Evolutionary conservation across 2,329 filamentous ascomycete genomes (phyloP), one percentile per base, ranked within the genome.

Genomic region (Lomentospora prolificans): DNA sequence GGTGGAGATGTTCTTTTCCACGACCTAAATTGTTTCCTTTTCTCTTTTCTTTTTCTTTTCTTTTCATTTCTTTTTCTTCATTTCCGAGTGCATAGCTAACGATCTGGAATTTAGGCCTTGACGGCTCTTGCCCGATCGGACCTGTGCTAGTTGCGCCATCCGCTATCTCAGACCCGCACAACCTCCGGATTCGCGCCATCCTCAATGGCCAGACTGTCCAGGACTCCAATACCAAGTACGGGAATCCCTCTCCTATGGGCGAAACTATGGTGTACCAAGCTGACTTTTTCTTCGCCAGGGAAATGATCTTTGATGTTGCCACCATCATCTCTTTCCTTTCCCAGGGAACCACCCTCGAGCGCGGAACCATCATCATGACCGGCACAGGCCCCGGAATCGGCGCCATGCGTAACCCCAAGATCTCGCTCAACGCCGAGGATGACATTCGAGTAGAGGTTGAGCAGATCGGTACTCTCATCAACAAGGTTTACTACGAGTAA

Each of bases 101-200:
- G 27, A 9, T 9, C 14, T 14, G 14, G n/a, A 33, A 33, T 25
- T 19, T 24, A 56, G 54, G 85, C 3, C 89, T 88, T 60, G 86
- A 90, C 67, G 83, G 82, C 60, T 90, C 86, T 84, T 86, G 84
- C 4, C 87, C 86, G 0, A 85, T 81, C 61, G 86, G 87, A 0
- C 87, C 87, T 0, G 85, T 81, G 1, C 87, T 90, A 60, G 85
- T 88, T 6, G 79, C 77, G 51, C 69, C 70, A 36, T 69, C 70
- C 2, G 55, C 85, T 54, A 77, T 85, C 59, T 68, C 69, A 25
- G 77, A 86, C 62, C 81, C 82, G 0, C 80, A 84, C 63, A 70
- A 67, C 14, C 67, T 86, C 44, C 69, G 65, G 51, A 84, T 85
- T 55, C 72, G 67, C 58, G 85, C 81, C 1, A 78, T 76, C 60